Percentiles rank a stretch among this genome's conserved stretches.
These are phyloP conservation scores for Fusarium scirpi DNA, from an alignment of 2,329 filamentous ascomycete genomes.

Conservation along the genomic window DNA sequence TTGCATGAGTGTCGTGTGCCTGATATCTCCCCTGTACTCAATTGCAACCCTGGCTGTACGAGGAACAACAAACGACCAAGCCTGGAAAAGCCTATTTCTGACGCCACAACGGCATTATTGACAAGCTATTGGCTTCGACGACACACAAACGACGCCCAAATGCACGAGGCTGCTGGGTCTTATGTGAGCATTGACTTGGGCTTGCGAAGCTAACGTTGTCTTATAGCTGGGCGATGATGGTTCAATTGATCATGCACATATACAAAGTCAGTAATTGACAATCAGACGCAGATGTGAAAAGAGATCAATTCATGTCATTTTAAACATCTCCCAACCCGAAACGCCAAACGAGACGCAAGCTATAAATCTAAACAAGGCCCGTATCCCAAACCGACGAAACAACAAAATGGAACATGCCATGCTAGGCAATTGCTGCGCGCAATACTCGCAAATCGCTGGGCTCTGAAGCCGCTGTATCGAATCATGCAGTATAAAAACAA, in stretches of 20 bases:
- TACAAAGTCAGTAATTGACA: not conserved
- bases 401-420: not conserved
- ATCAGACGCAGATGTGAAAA: not conserved
- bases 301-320: slow-evolving; percentile 1
- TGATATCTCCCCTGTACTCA: not conserved
- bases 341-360: slow-evolving; percentile 25
- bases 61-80: not conserved
- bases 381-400: not conserved
- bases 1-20: not conserved
- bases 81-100: not conserved
- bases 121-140: not conserved
- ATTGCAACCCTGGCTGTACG: not conserved
- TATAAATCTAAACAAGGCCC: slow-evolving; percentile 14
- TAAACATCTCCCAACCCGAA: slow-evolving; percentile 7
- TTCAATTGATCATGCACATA: rapidly evolving
- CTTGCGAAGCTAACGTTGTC: too few relatives aligned
- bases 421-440: not conserved
- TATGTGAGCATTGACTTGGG: not conserved
- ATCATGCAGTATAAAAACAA: slow-evolving; percentile 6
- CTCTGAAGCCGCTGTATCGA: not conserved
- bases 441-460: not conserved
- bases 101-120: not conserved
- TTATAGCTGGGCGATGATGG: too few relatives aligned
- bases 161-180: not conserved
- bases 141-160: not conserved